Percentiles rank a stretch among this genome's conserved stretches.
Evolutionary conservation across 768 basidiomycete genomes (phyloP).

Genomic region (Xanthoconium stramineum): DNA sequence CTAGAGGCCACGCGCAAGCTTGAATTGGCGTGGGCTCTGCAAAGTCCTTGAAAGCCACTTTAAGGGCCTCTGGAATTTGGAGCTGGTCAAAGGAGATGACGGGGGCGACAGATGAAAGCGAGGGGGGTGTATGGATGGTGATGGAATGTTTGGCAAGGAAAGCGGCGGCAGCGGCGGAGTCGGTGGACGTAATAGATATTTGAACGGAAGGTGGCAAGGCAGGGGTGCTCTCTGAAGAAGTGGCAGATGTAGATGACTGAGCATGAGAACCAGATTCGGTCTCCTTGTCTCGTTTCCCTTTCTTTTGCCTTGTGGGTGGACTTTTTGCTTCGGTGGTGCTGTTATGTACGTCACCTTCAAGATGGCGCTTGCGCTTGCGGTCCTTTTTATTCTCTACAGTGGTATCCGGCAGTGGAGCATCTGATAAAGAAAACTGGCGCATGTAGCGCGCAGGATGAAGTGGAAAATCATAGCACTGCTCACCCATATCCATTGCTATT

Average conservation of each 20-base stretch:
- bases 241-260: not conserved
- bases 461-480: not conserved
- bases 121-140: conserved; percentile 58
- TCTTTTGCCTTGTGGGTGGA: conserved; percentile 26
- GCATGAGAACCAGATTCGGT: not conserved
- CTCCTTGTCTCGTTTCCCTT: conserved; percentile 20
- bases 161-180: conserved; percentile 43
- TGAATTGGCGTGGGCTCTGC: conserved; percentile 93
- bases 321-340: conserved; percentile 3
- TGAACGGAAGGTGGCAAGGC: conserved; percentile 17
- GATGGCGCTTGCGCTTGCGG: conserved; percentile 25
- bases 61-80: conserved; percentile 59
- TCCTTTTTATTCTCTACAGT: conserved; percentile 16
- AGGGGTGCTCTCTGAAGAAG: conserved; percentile 10
- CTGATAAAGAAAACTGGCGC: not conserved
- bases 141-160: conserved; percentile 75
- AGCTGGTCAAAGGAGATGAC: conserved; percentile 75
- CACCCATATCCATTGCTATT: not conserved
- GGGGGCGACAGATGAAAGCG: conserved; percentile 52
- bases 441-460: not conserved
- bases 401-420: conserved; percentile 2
- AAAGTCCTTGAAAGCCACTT: conserved; percentile 64
- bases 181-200: conserved; percentile 8
- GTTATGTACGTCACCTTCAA: not conserved
- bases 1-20: conserved; percentile 90